Evolutionary conservation across 2,329 filamentous ascomycete species (phyloP).

Genomic region (Epichloe gansuensis): DNA sequence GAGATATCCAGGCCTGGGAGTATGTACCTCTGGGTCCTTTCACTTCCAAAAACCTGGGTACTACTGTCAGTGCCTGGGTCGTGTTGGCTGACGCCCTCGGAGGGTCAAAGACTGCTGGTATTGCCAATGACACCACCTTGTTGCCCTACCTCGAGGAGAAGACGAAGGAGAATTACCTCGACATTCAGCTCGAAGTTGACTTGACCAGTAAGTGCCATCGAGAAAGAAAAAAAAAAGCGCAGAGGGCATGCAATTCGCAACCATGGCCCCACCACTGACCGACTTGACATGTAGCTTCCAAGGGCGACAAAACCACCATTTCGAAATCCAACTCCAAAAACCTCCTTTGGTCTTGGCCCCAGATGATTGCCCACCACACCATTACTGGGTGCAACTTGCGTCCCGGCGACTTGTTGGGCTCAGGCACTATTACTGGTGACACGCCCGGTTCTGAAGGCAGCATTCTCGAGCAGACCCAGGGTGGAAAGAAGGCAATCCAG

Average conservation of each 20-base stretch:
- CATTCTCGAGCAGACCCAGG: slow-evolving; percentile 58
- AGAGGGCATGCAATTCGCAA: background rate
- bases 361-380: slow-evolving; percentile 74
- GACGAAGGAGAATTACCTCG: slow-evolving; percentile 20
- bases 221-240: background rate
- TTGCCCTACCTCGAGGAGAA: slow-evolving; percentile 43
- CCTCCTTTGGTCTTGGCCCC: slow-evolving; percentile 67
- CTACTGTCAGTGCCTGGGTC: slow-evolving; percentile 49
- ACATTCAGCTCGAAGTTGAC: slow-evolving; percentile 26
- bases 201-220: slow-evolving; percentile 23
- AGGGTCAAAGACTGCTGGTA: slow-evolving; percentile 12
- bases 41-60: slow-evolving; percentile 48
- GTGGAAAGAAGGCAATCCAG: slow-evolving; percentile 51
- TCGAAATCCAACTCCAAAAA: slow-evolving; percentile 23
- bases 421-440: slow-evolving; percentile 61
- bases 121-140: slow-evolving; percentile 22
- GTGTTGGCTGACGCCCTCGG: slow-evolving; percentile 45
- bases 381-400: slow-evolving; percentile 64
- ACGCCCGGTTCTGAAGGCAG: slow-evolving; percentile 52
- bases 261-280: too few relatives aligned
- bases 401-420: slow-evolving; percentile 63
- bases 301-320: slow-evolving; percentile 20
- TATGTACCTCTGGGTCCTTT: slow-evolving; percentile 51
- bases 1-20: slow-evolving; percentile 49
- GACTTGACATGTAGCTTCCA: slow-evolving; percentile 13